Conservation (phyloP, 495 filamentous ascomycete species). For the Penicillium manginii region DNA sequence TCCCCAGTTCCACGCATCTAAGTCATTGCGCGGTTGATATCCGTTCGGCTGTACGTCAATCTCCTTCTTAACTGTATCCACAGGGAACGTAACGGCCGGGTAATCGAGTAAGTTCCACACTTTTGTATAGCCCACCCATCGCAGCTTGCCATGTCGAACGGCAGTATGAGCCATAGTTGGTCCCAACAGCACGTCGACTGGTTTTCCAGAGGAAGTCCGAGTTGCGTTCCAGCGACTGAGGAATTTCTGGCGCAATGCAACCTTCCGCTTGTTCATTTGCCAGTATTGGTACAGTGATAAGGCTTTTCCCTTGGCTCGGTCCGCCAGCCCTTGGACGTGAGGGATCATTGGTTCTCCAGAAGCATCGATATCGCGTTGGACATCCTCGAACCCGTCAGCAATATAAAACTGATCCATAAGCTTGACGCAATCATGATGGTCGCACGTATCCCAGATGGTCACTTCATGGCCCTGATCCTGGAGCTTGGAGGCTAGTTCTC, state of each 20-base stretch:
- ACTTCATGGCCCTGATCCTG: conserved; percentile 50
- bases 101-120: conserved; percentile 76
- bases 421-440: conserved; percentile 47
- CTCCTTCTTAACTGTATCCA: conserved; percentile 51
- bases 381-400: conserved; percentile 59
- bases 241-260: conserved; percentile 54
- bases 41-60: conserved; percentile 43
- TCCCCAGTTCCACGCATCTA: conserved; percentile 55
- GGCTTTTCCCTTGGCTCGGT: conserved; percentile 47
- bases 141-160: conserved; percentile 51
- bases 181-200: conserved; percentile 66
- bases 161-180: conserved; percentile 52
- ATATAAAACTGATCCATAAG: conserved; percentile 58
- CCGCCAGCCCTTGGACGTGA: conserved; percentile 48
- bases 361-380: conserved; percentile 47
- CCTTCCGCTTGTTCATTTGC: conserved; percentile 58
- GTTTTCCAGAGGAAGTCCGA: conserved; percentile 48
- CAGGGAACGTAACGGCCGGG: conserved; percentile 58
- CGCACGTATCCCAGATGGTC: conserved; percentile 46
- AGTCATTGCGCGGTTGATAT: conserved; percentile 54
- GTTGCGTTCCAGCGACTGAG: conserved; percentile 57
- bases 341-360: conserved; percentile 59
- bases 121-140: conserved; percentile 61
- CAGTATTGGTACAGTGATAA: conserved; percentile 56
- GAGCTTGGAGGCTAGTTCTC: conserved; percentile 38